Evolutionary conservation across 2,329 filamentous ascomycete species (phyloP), one percentile per base, ranked within the genome.

Genomic region (Monosporascus ibericus): DNA sequence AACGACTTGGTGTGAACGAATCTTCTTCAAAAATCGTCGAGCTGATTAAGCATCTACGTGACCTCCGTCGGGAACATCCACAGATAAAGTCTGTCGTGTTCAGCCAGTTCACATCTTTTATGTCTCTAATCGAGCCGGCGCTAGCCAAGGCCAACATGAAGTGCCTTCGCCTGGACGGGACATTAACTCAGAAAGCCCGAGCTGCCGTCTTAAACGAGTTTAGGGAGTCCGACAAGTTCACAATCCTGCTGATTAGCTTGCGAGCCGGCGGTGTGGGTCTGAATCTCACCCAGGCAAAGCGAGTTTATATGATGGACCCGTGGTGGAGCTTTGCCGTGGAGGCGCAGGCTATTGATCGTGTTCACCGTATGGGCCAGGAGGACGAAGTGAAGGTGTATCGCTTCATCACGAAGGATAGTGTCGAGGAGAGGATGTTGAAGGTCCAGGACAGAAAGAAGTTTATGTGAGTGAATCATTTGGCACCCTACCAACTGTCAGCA

Each of bases 261-360:
- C 81, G 90, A 20, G 94, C 95, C 0, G 94, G 95, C 5, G 95
- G 94, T 24, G 94, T 99, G 0, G 94, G 94, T 0, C 76, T 99
- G 44, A 99, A 99, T 65, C 72, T 99, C 55, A 97, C 92, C 0
- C 86, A 85, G 59, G 94, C 94, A 6, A 90, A 86, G 58, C 78
- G 89, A 50, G 95, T 99, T 5, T 99, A 87, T 73, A 95, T 99
- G 88, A 97, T 99, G 94, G 94, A 99, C 70, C 94, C 94, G 0
- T 99, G 94, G 94, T 99, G 94, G 94, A 95, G 89, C 66, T 99
- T 92, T 70, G 92, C 94, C 0, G 86, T 97, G 14, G 94, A 99
- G 71, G 90, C 92, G 5, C 94, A 99, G 71, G 94, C 94, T 8
- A 97, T 99, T 64, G 94, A 99, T 73, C 89, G 94, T 1, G 91